Base-by-base conservation (phyloP, 768 basidiomycete genomes). In the Pleurotus eryngii region DNA sequence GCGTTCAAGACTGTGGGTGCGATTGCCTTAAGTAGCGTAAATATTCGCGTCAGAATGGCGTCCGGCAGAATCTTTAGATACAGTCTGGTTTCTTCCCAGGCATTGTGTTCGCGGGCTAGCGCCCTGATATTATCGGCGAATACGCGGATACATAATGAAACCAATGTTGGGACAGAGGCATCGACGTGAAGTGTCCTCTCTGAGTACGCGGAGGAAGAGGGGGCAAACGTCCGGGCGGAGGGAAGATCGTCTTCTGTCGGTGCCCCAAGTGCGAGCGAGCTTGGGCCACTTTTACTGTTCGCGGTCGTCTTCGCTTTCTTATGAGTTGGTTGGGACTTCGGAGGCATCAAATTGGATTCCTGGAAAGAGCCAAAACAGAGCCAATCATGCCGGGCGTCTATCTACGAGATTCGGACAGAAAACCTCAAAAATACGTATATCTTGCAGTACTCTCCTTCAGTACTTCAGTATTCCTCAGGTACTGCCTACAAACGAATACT, bases 41-140 rank as follows among this genome's bases (percentile, higher is more conserved):
- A 84, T 8, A 88, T 54, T 57, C 68, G 78, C 26, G 81, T 76
- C 14, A 80, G 68, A 4, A 86, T 57, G 7, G 68, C 5, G 42
- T 86, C 84, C 0, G 87, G 87, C 6, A 89, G 65, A 4, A 61
- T 61, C 48, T 74, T 73, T 15, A 89, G 66, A 61, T 74, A 72
- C 20, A 48, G 46, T 24, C 75, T 72, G 3, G 75, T 68, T n/a
- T 56, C 58, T 22, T 72, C 64, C 81, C 83, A 84, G 27, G 63
- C 54, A 7, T 53, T 47, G 77, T 69, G 27, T 66, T 68, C 38
- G 74, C 73, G n/a, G 86, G 69, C 3, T 24, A 54, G 24, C 20
- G 57, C 57, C 37, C 65, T 64, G 38, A 84, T 68, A 55, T 78
- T 72, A 1, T 72, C 63, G 26, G 78, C 84, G 57, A 88, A 85